Base-by-base conservation (phyloP, 108 stramenopile genomes). In the Cylindrotheca closterium region DNA sequence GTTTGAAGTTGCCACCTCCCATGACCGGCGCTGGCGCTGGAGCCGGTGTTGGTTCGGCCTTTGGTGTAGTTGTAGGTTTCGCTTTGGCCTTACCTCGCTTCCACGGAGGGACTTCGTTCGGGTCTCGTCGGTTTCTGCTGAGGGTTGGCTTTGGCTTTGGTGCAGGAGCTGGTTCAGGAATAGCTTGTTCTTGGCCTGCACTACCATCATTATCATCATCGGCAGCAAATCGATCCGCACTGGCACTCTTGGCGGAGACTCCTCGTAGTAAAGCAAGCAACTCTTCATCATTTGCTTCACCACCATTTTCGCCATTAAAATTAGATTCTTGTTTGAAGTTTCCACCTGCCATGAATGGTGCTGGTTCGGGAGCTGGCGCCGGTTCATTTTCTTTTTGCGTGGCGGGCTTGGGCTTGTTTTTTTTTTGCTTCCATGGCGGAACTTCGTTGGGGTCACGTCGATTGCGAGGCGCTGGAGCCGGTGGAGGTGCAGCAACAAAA, bases 221-320 rank as follows among this genome's bases (percentile, higher is more conserved):
- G 25, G 55, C 77, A 1, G 45, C 49, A 37, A 82, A 78, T 5
- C 81, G 78, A 61, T 52, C 58, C 48, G 47, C 47, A 22, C 63
- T 52, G 12, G 58, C 60, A 19, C 77, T 74, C 42, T 73, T 76
- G 37, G 30, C 69, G 42, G 81, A 83, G 24, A 87, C 75, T 2
- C 66, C 82, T 49, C 80, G 63, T 45, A 87, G 72, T 60, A 72
- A 64, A 7, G 82, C 82, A 58, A 87, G 51, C 15, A 80, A 60
- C 17, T 58, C 73, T 10, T 63, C 83, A 33, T 84, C 83, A n/a
- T 82, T 74, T 8, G 83, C 83, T 24, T 48, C 33, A 12, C 80
- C 80, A 19, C 83, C 83, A 25, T 77, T 59, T 30, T 81, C 74
- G 23, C 80, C 80, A n/a, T 30, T 52, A 23, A 84, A 72, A n/a